These are phyloP conservation scores for Polytrichum formosum DNA, from an alignment of 225 moss, liverwort and hornwort species.

Conservation along the genomic window DNA sequence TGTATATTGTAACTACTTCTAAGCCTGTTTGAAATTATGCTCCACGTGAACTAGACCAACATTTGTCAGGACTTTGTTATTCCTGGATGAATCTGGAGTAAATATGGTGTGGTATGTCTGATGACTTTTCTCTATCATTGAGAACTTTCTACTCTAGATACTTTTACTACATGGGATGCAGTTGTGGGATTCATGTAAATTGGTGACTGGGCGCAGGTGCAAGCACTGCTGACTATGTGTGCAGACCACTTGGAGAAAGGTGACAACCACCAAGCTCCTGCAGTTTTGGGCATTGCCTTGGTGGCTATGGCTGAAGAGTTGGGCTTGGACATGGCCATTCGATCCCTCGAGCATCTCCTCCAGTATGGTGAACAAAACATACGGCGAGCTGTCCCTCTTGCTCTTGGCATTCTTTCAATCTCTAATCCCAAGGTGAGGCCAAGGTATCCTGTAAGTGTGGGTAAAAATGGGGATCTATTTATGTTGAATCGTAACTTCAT, in stretches of 20 bases:
- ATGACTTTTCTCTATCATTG: too few relatives aligned
- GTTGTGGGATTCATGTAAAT: too few relatives aligned
- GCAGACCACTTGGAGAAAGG: constrained; percentile 97
- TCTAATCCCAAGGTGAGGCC: constrained; percentile 78
- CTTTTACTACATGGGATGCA: background rate
- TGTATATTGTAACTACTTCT: too few relatives aligned
- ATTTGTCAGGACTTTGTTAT: too few relatives aligned
- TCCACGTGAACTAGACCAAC: too few relatives aligned
- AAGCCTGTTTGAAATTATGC: too few relatives aligned
- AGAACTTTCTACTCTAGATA: background rate
- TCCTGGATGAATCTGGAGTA: too few relatives aligned
- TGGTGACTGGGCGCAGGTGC: constrained; percentile 56
- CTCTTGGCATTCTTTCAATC: constrained; percentile 89
- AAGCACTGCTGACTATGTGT: constrained; percentile 88
- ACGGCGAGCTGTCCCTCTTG: constrained; percentile 91
- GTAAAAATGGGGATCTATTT: background rate
- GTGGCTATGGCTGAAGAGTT: constrained; percentile 99
- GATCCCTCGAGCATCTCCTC: constrained; percentile 94
- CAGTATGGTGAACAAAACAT: constrained; percentile 99
- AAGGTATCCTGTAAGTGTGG: background rate
- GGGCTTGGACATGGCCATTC: constrained; percentile 97
- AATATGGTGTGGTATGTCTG: too few relatives aligned
- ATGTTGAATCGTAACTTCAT: background rate
- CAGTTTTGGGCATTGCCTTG: constrained; percentile 93
- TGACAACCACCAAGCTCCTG: constrained; percentile 94